Base-by-base conservation (phyloP, 139 green algal genomes). In the Chlorella ohadii region DNA sequence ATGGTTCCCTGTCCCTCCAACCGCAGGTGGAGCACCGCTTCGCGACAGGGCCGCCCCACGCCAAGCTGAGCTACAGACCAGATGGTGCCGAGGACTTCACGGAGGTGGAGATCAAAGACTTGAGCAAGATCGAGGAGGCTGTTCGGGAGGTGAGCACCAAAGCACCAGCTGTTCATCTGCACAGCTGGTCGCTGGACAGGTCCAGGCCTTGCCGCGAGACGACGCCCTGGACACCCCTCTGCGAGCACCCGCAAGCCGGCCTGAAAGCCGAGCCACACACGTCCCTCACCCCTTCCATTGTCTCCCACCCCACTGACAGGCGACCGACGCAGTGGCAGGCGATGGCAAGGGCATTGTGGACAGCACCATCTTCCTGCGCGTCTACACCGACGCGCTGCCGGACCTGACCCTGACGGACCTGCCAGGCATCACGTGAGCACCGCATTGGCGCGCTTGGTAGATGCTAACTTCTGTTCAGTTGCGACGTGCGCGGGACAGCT, bases 301-400 rank as follows among this genome's bases (percentile, higher is more conserved):
- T n/a, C n/a, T n/a, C n/a, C n/a, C n/a, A n/a, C n/a, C 44, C 44
- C 44, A 51, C 9, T 51, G 66, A 34, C 31, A 73, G 66, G 66
- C 66, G 0, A 73, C 66, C 19, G 66, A 73, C 28, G 66, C 36
- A 9, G 66, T 73, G 66, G 66, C 66, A 28, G 33, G 61, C 61
- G 61, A 67, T 3, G 33, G 34, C 66, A 73, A 73, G 66, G 66
- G 66, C 31, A 41, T 73, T 41, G 16, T 44, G 66, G 66, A 73
- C 66, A 73, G 66, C 66, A 73, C 66, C 66, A 73, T 73, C 66
- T 73, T 47, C 66, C 66, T 73, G 31, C 66, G 66, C 0, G 66
- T 73, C 34, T 73, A 47, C 11, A 73, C 28, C 11, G 33, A 31
- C 34, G 22, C 33, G 12, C 33, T 39, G 12, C 66, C 66, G 1